phyloP scores from a whole-genome alignment of 805 yeast genomes.

The Suhomyces faveliae region DNA sequence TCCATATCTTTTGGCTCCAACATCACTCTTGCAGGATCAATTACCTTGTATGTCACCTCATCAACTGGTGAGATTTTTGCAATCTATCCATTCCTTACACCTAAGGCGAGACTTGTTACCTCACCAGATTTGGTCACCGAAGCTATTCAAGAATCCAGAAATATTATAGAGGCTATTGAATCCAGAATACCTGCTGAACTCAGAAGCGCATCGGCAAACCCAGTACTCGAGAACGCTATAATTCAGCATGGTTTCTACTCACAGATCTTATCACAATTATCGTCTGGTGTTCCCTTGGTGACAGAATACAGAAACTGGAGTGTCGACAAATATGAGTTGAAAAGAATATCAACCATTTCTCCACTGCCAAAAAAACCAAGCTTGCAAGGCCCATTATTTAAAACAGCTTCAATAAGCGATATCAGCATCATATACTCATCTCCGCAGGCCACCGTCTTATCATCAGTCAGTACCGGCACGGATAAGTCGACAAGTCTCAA shows the following conservation, averaged over 20 bases:
- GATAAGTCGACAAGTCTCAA: conserved; percentile 8
- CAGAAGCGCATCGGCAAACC: neutral
- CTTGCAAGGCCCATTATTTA: conserved; percentile 27
- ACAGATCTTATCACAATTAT: conserved; percentile 13
- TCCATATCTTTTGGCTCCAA: conserved; percentile 32
- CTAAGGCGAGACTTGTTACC: conserved; percentile 16
- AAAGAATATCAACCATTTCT: neutral
- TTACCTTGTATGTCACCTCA: conserved; percentile 30
- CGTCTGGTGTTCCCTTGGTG: conserved; percentile 6
- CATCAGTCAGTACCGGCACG: conserved; percentile 9
- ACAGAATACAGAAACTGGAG: conserved; percentile 12
- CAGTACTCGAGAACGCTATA: conserved; percentile 13
- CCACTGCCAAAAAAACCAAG: conserved; percentile 4
- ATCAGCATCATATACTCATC: conserved; percentile 15
- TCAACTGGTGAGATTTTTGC: conserved; percentile 21
- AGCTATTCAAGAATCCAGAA: conserved; percentile 14
- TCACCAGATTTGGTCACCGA: conserved; percentile 14
- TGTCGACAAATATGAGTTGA: neutral
- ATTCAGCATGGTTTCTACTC: conserved; percentile 19
- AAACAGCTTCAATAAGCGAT: conserved; percentile 9
- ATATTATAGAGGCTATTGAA: conserved; percentile 12
- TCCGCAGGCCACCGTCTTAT: conserved; percentile 15
- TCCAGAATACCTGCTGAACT: conserved; percentile 9
- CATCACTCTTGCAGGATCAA: conserved; percentile 21
- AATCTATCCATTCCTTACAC: conserved; percentile 27